Conservation (phyloP, 2,329 filamentous ascomycete genomes). For the Trichoderma hamatum region DNA sequence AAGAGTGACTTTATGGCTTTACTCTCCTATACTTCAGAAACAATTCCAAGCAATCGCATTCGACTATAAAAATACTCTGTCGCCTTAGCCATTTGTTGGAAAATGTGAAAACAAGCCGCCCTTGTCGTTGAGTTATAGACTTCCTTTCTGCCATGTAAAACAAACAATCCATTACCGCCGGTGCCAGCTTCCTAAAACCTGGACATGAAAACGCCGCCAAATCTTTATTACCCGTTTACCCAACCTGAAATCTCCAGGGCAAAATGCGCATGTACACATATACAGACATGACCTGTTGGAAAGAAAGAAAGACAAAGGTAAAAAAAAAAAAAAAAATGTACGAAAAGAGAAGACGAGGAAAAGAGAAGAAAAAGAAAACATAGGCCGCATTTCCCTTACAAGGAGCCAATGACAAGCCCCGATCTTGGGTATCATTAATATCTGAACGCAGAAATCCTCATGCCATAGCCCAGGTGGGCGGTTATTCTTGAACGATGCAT, state of each 20-base stretch:
- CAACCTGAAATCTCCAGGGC: conserved; percentile 18
- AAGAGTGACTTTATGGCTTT: not conserved
- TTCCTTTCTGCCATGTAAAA: conserved; percentile 21
- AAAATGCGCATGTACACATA: conserved; percentile 6
- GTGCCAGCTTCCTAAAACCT: conserved; percentile 19
- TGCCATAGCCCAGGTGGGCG: conserved; percentile 13
- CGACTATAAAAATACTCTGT: conserved; percentile 9
- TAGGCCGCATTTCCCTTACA: conserved; percentile 30
- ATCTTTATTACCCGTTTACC: conserved; percentile 26
- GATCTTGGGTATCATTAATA: conserved; percentile 45
- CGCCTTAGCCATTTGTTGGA: not conserved
- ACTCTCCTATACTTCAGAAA: not conserved
- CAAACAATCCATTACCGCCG: conserved; percentile 17
- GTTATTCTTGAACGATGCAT: conserved; percentile 6
- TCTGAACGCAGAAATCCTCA: conserved; percentile 35
- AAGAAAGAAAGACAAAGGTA: conserved; percentile 10
- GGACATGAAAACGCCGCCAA: conserved; percentile 21
- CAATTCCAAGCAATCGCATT: conserved; percentile 11
- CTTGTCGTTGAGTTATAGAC: conserved; percentile 18
- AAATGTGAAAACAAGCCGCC: conserved; percentile 18
- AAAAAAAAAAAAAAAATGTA: not conserved
- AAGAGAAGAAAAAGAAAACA: conserved; percentile 13
- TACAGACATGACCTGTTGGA: conserved; percentile 14
- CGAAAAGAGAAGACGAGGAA: not conserved
- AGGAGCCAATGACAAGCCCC: conserved; percentile 33